These are phyloP conservation scores for Rhododendron henanense DNA, from an alignment of 148 eudicot genomes.

Conservation along the genomic window DNA sequence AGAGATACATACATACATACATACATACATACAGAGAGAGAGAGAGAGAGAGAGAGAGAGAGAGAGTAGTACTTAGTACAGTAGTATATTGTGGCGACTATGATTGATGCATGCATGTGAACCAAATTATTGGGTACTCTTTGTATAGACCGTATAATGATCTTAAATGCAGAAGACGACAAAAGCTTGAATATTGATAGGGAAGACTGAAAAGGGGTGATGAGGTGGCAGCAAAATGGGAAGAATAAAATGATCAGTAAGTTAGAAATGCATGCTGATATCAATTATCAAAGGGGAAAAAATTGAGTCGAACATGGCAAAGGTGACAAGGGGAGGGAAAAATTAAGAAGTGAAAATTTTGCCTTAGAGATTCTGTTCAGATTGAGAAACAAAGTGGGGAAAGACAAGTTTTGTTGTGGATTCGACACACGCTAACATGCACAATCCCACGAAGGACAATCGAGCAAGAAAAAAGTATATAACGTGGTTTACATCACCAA, in stretches of 20 bases:
- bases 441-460: not conserved
- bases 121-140: conserved; percentile 31
- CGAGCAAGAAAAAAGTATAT: not conserved
- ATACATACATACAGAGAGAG: no score
- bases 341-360: not conserved
- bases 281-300: not conserved
- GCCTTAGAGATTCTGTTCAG: not conserved
- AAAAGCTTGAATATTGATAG: not conserved
- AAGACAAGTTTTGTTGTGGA: not conserved
- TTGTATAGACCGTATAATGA: conserved; percentile 17
- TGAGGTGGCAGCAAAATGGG: conserved; percentile 3
- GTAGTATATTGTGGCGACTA: conserved; percentile 1
- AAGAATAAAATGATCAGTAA: not conserved
- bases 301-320: not conserved
- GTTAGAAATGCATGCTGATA: not conserved
- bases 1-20: not conserved
- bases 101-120: conserved; percentile 43
- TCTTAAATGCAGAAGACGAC: conserved; percentile 18
- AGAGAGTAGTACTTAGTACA: no score
- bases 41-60: no score
- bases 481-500: no score
- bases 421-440: not conserved
- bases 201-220: not conserved
- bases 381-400: not conserved
- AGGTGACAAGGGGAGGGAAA: not conserved